Evolutionary conservation across 148 eudicot species (phyloP).

Genomic region (Chenopodium album): DNA sequence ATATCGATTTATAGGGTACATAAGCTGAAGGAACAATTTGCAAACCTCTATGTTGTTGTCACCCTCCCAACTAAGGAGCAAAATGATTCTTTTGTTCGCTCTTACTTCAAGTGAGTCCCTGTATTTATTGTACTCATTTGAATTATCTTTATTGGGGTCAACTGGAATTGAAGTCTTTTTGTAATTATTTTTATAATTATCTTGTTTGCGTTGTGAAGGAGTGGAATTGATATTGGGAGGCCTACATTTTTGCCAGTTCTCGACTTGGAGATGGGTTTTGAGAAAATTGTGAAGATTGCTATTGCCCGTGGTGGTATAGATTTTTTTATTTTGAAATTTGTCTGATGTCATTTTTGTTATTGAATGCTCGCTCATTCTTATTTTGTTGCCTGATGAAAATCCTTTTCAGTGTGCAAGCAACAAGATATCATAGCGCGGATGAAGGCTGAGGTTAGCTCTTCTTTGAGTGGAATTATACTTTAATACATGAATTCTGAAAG

Average conservation of each 20-base stretch:
- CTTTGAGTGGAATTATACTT: conserved; percentile 19
- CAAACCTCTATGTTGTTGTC: conserved; percentile 78
- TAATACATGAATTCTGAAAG: background rate
- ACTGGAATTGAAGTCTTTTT: conserved; percentile 13
- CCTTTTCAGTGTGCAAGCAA: conserved; percentile 70
- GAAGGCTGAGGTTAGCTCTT: conserved; percentile 68
- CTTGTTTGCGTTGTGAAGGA: conserved; percentile 43
- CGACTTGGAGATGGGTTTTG: conserved; percentile 93
- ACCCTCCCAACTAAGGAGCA: conserved; percentile 79
- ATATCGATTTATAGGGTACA: conserved; percentile 49
- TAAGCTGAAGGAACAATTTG: conserved; percentile 86
- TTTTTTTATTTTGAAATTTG: background rate
- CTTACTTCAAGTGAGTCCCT: conserved; percentile 69
- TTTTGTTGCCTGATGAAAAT: conserved; percentile 1
- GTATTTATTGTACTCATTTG: background rate
- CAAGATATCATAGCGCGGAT: conserved; percentile 69
- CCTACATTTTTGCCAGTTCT: conserved; percentile 79
- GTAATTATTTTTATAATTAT: too few species aligned
- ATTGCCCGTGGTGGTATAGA: conserved; percentile 85
- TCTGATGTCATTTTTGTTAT: conserved; percentile 4
- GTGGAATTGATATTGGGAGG: conserved; percentile 72
- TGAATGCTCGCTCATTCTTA: background rate
- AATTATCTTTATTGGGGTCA: background rate
- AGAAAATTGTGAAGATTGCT: conserved; percentile 84
- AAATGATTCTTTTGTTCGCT: conserved; percentile 67